Conservation (phyloP, 2,329 filamentous ascomycete species). For the Penicillium sp. region DNA sequence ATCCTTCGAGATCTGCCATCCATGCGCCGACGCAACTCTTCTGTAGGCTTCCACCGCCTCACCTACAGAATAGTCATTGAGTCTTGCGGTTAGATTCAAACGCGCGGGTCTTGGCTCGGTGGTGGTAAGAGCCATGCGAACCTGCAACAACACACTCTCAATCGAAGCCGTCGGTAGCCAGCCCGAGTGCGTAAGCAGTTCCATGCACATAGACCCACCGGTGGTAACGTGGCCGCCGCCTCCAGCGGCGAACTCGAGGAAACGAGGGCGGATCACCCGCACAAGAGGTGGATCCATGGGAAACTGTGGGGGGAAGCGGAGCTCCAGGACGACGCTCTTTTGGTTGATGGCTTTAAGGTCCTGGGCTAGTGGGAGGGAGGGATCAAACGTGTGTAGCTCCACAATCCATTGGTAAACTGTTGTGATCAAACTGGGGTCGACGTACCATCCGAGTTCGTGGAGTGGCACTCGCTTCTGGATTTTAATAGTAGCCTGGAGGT, state of each 20-base stretch:
- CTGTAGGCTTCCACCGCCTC: conserved; percentile 74
- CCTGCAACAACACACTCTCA: conserved; percentile 76
- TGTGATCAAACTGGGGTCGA: conserved; percentile 62
- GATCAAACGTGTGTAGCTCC: conserved; percentile 79
- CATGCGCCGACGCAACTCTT: conserved; percentile 66
- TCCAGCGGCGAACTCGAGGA: conserved; percentile 67
- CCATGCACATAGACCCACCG: conserved; percentile 82
- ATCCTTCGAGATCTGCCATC: conserved; percentile 69
- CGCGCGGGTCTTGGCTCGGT: conserved; percentile 69
- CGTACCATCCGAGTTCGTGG: conserved; percentile 77
- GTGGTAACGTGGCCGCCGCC: conserved; percentile 83
- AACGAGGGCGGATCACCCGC: conserved; percentile 75
- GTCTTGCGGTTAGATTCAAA: conserved; percentile 47
- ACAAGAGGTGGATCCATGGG: conserved; percentile 81
- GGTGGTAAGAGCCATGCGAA: conserved; percentile 71
- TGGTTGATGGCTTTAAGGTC: conserved; percentile 67
- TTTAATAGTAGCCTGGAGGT: conserved; percentile 63
- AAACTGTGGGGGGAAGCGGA: conserved; percentile 74
- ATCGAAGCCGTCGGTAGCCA: conserved; percentile 73
- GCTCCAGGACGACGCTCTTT: conserved; percentile 72
- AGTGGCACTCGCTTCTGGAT: conserved; percentile 61
- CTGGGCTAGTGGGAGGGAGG: conserved; percentile 63
- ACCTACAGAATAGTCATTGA: conserved; percentile 60
- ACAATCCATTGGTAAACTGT: conserved; percentile 92
- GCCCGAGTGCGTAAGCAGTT: conserved; percentile 76